phyloP scores from a whole-genome alignment of 1,139 yeast species.

The Candida sp. region DNA sequence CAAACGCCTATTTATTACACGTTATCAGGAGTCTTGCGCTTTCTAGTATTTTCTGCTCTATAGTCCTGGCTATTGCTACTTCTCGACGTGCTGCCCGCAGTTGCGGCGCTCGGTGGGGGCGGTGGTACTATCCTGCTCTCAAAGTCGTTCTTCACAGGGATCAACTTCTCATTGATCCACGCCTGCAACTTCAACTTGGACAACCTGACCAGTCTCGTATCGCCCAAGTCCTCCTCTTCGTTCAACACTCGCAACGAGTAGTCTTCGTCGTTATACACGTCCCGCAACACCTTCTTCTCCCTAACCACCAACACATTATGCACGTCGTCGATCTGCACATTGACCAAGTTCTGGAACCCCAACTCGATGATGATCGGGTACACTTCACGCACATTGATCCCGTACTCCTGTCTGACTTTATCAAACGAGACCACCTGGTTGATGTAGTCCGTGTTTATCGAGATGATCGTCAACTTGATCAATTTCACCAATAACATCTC shows the following conservation, averaged over 20 bases:
- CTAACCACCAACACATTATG: slow-evolving; percentile 20
- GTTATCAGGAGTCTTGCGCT: slow-evolving; percentile 15
- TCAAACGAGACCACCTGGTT: slow-evolving; percentile 19
- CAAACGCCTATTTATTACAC: slow-evolving; percentile 4
- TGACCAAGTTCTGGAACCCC: slow-evolving; percentile 28
- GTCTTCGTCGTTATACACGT: slow-evolving; percentile 29
- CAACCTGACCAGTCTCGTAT: slow-evolving; percentile 18
- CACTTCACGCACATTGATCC: slow-evolving; percentile 15
- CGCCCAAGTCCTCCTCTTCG: slow-evolving; percentile 22
- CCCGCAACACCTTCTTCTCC: slow-evolving; percentile 26
- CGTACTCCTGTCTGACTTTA: slow-evolving; percentile 18
- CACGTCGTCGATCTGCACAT: slow-evolving; percentile 33
- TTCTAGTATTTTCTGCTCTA: slow-evolving; percentile 8
- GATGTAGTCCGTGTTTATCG: slow-evolving; percentile 27
- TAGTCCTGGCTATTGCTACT: background rate
- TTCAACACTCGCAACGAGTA: slow-evolving; percentile 25
- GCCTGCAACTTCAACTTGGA: slow-evolving; percentile 19
- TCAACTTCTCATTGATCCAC: slow-evolving; percentile 24
- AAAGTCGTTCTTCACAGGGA: slow-evolving; percentile 12
- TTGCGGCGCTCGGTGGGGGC: background rate
- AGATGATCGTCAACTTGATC: slow-evolving; percentile 30
- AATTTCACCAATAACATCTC: slow-evolving; percentile 23
- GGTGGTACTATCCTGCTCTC: background rate
- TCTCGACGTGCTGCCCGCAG: background rate
- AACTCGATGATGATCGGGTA: slow-evolving; percentile 25